These are phyloP conservation scores for Athelia sp. DNA, from an alignment of 1,284 basidiomycete genomes.

Conservation along the genomic window DNA sequence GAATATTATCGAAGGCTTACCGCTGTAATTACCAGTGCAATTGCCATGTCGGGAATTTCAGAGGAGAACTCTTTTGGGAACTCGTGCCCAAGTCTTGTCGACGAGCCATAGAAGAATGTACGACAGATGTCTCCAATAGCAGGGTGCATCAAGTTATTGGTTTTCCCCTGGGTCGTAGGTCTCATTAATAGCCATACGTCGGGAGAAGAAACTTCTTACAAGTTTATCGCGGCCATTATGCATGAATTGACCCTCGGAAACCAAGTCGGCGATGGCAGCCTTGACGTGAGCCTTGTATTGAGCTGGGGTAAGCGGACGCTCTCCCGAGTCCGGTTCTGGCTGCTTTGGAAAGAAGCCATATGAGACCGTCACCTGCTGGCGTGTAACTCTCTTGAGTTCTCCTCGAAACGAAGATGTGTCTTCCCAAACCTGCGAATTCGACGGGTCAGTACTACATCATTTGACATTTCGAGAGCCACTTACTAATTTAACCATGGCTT, in stretches of 20 bases:
- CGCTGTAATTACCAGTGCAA: background rate
- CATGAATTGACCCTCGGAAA: background rate
- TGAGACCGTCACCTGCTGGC: background rate
- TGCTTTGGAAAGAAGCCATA: too few species aligned
- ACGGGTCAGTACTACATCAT: background rate
- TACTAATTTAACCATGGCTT: background rate
- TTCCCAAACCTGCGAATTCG: background rate
- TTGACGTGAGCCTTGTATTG: too few species aligned
- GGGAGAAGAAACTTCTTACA: background rate
- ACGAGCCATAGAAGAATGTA: background rate
- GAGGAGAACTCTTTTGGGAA: background rate
- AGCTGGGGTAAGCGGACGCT: too few species aligned
- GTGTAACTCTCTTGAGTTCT: background rate
- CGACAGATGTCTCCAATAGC: background rate
- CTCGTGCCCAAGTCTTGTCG: background rate
- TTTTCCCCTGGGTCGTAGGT: background rate
- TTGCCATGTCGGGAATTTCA: background rate
- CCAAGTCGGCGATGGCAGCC: background rate
- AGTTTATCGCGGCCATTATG: background rate
- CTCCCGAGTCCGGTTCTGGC: too few species aligned
- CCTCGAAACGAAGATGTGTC: background rate
- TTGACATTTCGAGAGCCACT: background rate
- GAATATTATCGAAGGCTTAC: background rate
- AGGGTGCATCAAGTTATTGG: background rate
- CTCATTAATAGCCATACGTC: too few species aligned